Evolutionary conservation across 2,329 filamentous ascomycete species (phyloP), one percentile per base, ranked within the genome.

Genomic region (Fusarium sp.): DNA sequence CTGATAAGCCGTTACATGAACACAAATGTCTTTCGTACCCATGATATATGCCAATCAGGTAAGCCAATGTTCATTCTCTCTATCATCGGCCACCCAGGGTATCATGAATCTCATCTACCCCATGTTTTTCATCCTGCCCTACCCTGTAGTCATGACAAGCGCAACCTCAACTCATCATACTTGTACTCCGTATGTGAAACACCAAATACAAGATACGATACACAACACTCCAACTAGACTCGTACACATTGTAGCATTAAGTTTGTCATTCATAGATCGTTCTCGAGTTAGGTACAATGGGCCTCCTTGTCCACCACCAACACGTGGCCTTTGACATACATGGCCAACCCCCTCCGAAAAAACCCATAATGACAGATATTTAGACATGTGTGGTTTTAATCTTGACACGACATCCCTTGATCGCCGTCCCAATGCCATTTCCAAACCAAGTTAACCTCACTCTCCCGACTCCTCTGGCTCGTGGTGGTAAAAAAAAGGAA

Each of bases 251-350:
- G 24, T 74, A 59, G 69, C 66, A 73, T 75, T 71, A 77, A 70
- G 69, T 72, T 63, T 76, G 74, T 78, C 76, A 76, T 79, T 77
- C 70, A 78, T 78, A 76, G 60, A 77, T 72, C 67, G 66, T 76
- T 68, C 10, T 68, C 10, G 58, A 78, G 69, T 69, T 78, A 78
- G 69, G 67, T 78, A 76, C 71, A 76, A 73, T n/a, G 34, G 66
- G 71, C 63, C 45, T 67, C 64, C 35, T 29, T 56, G 54, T 40
- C 63, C 59, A 67, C 54, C 31, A 47, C 62, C 65, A 60, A 69
- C 27, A 62, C 42, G 56, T 52, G 50, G 42, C 63, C 56, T 50
- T 37, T 62, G 67, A 71, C 69, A 72, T 69, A 69, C 69, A 72
- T 69, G 64, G 57, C 62, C 34, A 59, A 63, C 52, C 52, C 59